phyloP scores from a whole-genome alignment of 805 yeast species.

The Wickerhamomyces queroliae region DNA sequence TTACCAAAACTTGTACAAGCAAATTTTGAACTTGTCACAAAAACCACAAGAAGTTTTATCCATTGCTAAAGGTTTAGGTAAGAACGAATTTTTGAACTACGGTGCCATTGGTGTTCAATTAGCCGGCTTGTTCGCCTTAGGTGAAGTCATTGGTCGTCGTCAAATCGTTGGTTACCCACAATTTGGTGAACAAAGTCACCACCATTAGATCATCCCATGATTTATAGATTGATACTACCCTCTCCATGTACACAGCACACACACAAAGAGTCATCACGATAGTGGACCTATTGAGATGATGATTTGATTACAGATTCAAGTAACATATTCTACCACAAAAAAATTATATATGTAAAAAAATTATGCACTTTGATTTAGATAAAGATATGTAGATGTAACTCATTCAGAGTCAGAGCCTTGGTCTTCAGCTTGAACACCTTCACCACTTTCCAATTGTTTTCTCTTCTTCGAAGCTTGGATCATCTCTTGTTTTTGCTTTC shows the following conservation, averaged over 20 bases:
- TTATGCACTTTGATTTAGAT: too few relatives aligned
- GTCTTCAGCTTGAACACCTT: background rate
- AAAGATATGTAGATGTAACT: too few relatives aligned
- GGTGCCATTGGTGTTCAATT: constrained; percentile 79
- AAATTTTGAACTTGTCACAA: constrained; percentile 36
- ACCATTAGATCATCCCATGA: constrained; percentile 20
- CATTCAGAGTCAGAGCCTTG: background rate
- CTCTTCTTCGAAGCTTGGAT: constrained; percentile 68
- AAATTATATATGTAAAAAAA: too few relatives aligned
- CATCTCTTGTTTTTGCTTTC: constrained; percentile 62
- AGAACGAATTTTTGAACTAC: constrained; percentile 55
- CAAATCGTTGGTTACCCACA: constrained; percentile 83
- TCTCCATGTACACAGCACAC: background rate
- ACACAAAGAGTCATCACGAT: too few relatives aligned
- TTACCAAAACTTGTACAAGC: constrained; percentile 49
- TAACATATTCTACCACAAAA: background rate
- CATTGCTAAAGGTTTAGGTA: constrained; percentile 41
- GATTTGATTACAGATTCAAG: too few relatives aligned
- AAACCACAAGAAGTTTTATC: constrained; percentile 58
- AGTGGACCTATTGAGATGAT: too few relatives aligned
- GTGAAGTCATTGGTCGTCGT: constrained; percentile 97
- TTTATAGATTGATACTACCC: constrained; percentile 2
- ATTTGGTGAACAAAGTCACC: constrained; percentile 40
- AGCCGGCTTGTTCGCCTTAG: constrained; percentile 86
- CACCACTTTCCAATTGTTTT: constrained; percentile 19